Evolutionary conservation across 2,329 filamentous ascomycete species (phyloP).

Genomic region (Tolypocladium album): DNA sequence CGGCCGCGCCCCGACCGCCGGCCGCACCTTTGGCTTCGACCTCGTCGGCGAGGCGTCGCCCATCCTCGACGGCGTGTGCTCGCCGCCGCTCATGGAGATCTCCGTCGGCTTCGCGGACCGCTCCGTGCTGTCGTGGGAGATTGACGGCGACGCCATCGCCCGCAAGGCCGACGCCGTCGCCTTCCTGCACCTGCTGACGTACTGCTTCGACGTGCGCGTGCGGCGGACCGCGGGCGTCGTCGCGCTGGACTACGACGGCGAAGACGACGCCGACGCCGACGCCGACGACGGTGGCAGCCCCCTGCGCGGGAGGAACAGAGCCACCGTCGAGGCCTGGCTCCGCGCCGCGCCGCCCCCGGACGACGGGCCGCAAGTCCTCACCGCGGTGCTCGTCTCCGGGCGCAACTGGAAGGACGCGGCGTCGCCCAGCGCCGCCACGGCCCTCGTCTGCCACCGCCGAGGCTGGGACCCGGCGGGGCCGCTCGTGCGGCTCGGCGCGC

Average conservation of each 20-base stretch:
- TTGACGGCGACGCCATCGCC: slow-evolving; percentile 20
- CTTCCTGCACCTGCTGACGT: slow-evolving; percentile 22
- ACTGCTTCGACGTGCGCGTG: slow-evolving; percentile 20
- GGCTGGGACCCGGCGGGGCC: slow-evolving; percentile 15
- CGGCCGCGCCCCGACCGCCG: slow-evolving; percentile 1
- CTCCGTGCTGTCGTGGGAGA: slow-evolving; percentile 23
- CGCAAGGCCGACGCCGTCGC: slow-evolving; percentile 13
- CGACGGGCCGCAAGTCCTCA: slow-evolving; percentile 11
- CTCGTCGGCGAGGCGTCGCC: slow-evolving; percentile 16
- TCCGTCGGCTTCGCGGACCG: slow-evolving; percentile 23
- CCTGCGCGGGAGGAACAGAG: slow-evolving; percentile 11
- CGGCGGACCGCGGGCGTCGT: slow-evolving; percentile 4
- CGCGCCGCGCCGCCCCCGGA: slow-evolving; percentile 6
- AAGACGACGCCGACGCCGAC: slow-evolving; percentile 1
- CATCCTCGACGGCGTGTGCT: slow-evolving; percentile 16
- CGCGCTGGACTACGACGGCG: slow-evolving; percentile 3
- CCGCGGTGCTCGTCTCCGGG: slow-evolving; percentile 18
- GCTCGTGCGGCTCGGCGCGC: slow-evolving; percentile 19
- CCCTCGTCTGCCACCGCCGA: slow-evolving; percentile 17
- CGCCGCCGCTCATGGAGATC: slow-evolving; percentile 20
- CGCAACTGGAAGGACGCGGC: slow-evolving; percentile 16
- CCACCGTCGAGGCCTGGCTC: slow-evolving; percentile 8
- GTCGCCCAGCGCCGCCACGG: slow-evolving; percentile 12
- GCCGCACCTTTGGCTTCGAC: slow-evolving; percentile 16
- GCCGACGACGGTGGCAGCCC: slow-evolving; percentile 5